Base-by-base conservation (phyloP, 2,329 filamentous ascomycete species). In the Bertia moriformis region DNA sequence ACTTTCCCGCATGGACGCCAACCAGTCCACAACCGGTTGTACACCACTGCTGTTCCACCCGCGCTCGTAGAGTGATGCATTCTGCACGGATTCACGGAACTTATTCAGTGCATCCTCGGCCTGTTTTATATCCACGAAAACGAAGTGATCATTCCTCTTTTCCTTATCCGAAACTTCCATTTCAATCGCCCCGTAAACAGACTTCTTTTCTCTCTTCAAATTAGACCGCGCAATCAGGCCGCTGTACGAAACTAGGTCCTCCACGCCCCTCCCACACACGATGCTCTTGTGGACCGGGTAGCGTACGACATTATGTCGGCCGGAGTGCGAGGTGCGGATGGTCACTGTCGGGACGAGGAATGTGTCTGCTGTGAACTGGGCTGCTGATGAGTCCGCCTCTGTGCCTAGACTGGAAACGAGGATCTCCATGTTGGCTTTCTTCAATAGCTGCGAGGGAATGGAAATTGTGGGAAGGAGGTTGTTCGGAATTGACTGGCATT, bases 231-330 rank as follows among this genome's bases (percentile, higher is more conserved):
- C 41, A 18, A 49, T 42, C 24, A 47, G 27, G 17, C 48, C 19
- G 18, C 47, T 51, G 32, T 57, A 60, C 13, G 55, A 47, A 22
- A 62, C 49, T 3, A 71, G 57, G 14, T 66, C 69, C 37, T 71
- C 62, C 2, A 78, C 52, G 0, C 72, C 73, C 36, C 68, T 61
- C 2, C 67, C 70, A 20, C 76, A 62, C 4, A 81, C 49, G 30
- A 81, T 55, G 4, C 68, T 67, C 46, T 67, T 70, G 49, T 81
- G 76, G 2, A 80, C 73, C 0, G 76, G 76, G 48, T 74, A 78
- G 20, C 71, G 66, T 35, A 79, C 64, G 18, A 68, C 61, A 17
- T 68, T 65, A 36, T 70, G 62, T 42, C 69, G 58, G 4, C 70
- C 69, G 19, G 63, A 65, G 19, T 65, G 58, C 19, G 69, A 65